These are phyloP conservation scores for Phytophthora pistaciae DNA, from an alignment of 352 stramenopile species.

Conservation along the genomic window DNA sequence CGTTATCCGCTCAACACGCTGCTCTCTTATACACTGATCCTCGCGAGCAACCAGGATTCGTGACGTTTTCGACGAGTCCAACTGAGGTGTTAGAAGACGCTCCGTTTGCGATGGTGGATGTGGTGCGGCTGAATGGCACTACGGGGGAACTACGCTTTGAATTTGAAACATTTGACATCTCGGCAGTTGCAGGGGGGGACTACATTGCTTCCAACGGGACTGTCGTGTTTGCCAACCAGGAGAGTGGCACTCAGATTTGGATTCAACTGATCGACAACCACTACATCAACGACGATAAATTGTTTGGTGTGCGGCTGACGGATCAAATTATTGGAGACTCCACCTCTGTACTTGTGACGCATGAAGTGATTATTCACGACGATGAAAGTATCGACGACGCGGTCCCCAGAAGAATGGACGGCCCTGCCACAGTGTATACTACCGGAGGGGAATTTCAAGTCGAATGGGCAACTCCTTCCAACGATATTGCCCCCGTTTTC, in stretches of 20 bases:
- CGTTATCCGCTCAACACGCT: slow-evolving; percentile 28
- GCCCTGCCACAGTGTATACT: slow-evolving; percentile 16
- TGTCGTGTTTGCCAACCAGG: slow-evolving; percentile 40
- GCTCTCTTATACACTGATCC: slow-evolving; percentile 41
- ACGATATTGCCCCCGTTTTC: background rate
- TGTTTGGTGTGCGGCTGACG: slow-evolving; percentile 53
- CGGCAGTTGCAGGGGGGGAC: slow-evolving; percentile 27
- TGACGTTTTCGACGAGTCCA: slow-evolving; percentile 37
- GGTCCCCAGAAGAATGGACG: slow-evolving; percentile 28
- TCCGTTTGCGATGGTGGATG: slow-evolving; percentile 44
- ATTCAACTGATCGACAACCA: slow-evolving; percentile 59
- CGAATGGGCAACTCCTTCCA: slow-evolving; percentile 30
- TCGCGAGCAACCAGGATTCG: slow-evolving; percentile 40
- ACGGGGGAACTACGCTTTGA: slow-evolving; percentile 44
- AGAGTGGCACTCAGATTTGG: slow-evolving; percentile 46
- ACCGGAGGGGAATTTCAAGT: slow-evolving; percentile 66
- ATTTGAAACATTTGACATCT: slow-evolving; percentile 64
- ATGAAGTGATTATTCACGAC: slow-evolving; percentile 49
- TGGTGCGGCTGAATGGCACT: slow-evolving; percentile 65
- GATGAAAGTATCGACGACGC: slow-evolving; percentile 50
- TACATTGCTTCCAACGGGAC: slow-evolving; percentile 46
- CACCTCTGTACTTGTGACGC: slow-evolving; percentile 31
- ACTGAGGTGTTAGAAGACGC: slow-evolving; percentile 45
- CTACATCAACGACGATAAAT: slow-evolving; percentile 38
- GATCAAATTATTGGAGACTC: slow-evolving; percentile 1